These are phyloP conservation scores for Mucuna pruriens DNA, from an alignment of 306 rosid genomes.

Conservation along the genomic window DNA sequence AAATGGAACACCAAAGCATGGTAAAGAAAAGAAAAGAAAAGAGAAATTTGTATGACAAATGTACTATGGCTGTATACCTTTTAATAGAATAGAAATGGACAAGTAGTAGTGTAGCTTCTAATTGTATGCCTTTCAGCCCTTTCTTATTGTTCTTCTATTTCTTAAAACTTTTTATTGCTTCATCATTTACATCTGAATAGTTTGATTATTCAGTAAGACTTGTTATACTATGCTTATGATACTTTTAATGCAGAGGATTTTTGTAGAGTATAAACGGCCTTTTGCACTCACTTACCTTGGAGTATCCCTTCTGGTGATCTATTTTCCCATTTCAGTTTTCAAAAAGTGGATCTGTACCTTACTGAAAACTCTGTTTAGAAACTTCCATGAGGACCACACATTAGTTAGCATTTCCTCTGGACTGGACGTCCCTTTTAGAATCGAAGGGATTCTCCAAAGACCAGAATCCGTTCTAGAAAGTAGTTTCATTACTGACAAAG, in stretches of 20 bases:
- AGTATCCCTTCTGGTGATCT: conserved; percentile 63
- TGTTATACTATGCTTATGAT: conserved; percentile 3
- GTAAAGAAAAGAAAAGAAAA: not conserved
- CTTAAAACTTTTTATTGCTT: not conserved
- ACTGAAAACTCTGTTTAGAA: conserved; percentile 29
- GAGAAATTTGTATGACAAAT: not conserved
- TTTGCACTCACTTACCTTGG: conserved; percentile 77
- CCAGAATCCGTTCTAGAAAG: conserved; percentile 30
- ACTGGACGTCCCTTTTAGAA: conserved; percentile 42
- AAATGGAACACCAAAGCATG: not conserved
- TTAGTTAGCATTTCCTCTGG: conserved; percentile 33
- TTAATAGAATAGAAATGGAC: not conserved
- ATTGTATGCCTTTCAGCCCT: not conserved
- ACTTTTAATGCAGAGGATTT: conserved; percentile 68
- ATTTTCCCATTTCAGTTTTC: conserved; percentile 62
- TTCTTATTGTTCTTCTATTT: not conserved
- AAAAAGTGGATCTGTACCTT: conserved; percentile 55
- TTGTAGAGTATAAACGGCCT: conserved; percentile 67
- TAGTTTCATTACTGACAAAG: conserved; percentile 49
- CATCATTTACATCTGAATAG: not conserved
- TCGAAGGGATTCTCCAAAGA: conserved; percentile 35
- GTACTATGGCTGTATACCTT: not conserved
- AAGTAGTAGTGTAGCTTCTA: not conserved
- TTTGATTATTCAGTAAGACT: not conserved
- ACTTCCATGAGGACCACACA: conserved; percentile 27